These are phyloP conservation scores for Copromyces sp. DNA, from an alignment of 495 filamentous ascomycete genomes.

Conservation along the genomic window DNA sequence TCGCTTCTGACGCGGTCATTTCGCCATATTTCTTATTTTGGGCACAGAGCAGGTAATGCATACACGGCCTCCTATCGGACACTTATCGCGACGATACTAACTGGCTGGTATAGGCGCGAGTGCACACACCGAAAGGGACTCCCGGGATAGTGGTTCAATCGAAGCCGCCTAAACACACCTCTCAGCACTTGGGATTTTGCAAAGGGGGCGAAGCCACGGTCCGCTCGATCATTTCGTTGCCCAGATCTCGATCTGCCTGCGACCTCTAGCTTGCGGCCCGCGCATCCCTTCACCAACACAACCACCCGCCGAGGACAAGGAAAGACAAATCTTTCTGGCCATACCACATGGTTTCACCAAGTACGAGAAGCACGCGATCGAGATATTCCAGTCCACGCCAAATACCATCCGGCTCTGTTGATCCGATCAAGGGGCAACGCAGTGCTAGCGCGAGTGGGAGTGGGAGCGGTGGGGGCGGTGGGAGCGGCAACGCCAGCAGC, in stretches of 20 bases:
- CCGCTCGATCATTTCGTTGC: not conserved
- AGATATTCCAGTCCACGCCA: constrained; percentile 46
- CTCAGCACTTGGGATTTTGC: not conserved
- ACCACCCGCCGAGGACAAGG: not conserved
- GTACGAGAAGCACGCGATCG: constrained; percentile 36
- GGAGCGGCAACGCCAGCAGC: not conserved
- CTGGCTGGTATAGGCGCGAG: constrained; percentile 19
- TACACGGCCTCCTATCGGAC: not conserved
- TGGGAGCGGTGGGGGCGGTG: not conserved
- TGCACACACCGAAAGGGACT: not conserved
- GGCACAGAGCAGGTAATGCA: constrained; percentile 11
- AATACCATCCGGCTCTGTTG: constrained; percentile 25
- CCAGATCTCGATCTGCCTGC: not conserved
- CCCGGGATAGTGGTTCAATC: constrained; percentile 8
- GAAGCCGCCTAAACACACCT: constrained; percentile 2
- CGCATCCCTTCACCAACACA: constrained; percentile 3
- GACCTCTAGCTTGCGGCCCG: not conserved
- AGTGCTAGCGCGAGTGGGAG: not conserved
- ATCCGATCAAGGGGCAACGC: constrained; percentile 15
- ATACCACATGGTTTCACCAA: constrained; percentile 23
- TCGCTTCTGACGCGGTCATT: constrained; percentile 13
- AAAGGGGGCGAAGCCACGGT: constrained; percentile 18
- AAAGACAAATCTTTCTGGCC: not conserved
- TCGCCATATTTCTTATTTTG: constrained; percentile 10
- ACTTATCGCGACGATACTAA: constrained; percentile 19